Base-by-base conservation (phyloP, 306 rosid genomes). In the Luffa aegyptiaca region DNA sequence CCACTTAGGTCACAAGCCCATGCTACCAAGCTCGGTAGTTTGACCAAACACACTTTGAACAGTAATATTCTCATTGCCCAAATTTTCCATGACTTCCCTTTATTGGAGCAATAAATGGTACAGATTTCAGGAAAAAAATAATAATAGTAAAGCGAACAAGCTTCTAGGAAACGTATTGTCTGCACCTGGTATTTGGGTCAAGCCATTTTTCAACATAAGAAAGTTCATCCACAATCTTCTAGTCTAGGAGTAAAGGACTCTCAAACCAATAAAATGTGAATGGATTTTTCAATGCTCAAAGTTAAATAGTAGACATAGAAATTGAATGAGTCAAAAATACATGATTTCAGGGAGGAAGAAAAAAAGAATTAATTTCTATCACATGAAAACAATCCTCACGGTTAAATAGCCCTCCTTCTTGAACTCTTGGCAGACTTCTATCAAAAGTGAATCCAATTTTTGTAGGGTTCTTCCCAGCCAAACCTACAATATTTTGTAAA, bases 401-500 rank as follows among this genome's bases (percentile, higher is more conserved):
- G 90, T 93, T 84, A 91, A 80, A 84, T 93, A 96, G 83, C 90
- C 81, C 82, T 93, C 94, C 87, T 93, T 89, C 82, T 87, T 91
- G 85, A 96, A 96, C 84, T 96, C 93, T 88, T 93, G 98, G 84
- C 99, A 96, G 62, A 96, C 96, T 56, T 91, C 94, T 88, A 96
- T 84, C 91, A 96, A 87, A 81, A 96, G 92, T 20, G 96, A 92
- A 89, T 96, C 99, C 89, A 96, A 80, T 89, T 89, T 96, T 78
- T 89, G 98, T 73, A 96, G 97, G 36, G 98, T 89, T 89, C 86
- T 89, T 82, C 90, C 99, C 77, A 96, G 93, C 99, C 99, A 96
- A 84, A 83, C 90, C 99, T 96, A 63, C 81, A 88, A 75, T 41
- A 72, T 33, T 59, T 57, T 57, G 36, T 68, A 66, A 75, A 59